Base-by-base conservation (phyloP, 2,329 filamentous ascomycete genomes). In the Parasarocladium wereldwijsianum region DNA sequence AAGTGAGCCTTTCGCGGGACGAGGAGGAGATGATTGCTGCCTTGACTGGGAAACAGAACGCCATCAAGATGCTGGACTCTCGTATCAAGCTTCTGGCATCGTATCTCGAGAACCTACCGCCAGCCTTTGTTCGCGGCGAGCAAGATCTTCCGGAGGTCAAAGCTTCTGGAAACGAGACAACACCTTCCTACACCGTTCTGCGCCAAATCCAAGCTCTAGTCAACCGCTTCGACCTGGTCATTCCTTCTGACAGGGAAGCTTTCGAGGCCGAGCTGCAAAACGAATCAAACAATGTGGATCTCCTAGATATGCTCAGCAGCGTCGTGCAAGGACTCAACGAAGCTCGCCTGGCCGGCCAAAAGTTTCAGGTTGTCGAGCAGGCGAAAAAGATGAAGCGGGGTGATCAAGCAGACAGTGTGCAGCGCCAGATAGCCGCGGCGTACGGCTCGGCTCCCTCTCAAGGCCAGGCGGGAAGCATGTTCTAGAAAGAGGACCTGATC, bases 11-110 rank as follows among this genome's bases (percentile, higher is more conserved):
- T n/a, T 64, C 62, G 0, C 53, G 58, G 12, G 69, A 70, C 36
- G 71, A 76, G 36, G 65, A 74, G 32, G 70, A 76, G 48, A 60
- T 68, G 46, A 61, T 76, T 32, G 62, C 69, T 16, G 59, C 69
- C 11, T 70, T 98, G 14, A 90, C 77, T 17, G 80, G 85, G 36
- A 93, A 93, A 45, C 70, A 79, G 38, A 96, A 94, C 52, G 86
- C 90, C 16, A 78, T 94, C 46, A 87, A 85, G 56, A 94, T 93
- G 75, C 71, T 98, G 17, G 76, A 87, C 44, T 71, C 76, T 6
- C 73, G 82, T 29, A 71, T 90, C 41, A 65, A 69, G 25, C 66
- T 87, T 33, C 67, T 87, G 40, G 67, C 68, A 35, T 64, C 64
- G n/a, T 96, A 94, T 49, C 71, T 98, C 26, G 62, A 76, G 38